phyloP scores from a whole-genome alignment of 129 eudicot species.

The Saposhnikovia divaricata region DNA sequence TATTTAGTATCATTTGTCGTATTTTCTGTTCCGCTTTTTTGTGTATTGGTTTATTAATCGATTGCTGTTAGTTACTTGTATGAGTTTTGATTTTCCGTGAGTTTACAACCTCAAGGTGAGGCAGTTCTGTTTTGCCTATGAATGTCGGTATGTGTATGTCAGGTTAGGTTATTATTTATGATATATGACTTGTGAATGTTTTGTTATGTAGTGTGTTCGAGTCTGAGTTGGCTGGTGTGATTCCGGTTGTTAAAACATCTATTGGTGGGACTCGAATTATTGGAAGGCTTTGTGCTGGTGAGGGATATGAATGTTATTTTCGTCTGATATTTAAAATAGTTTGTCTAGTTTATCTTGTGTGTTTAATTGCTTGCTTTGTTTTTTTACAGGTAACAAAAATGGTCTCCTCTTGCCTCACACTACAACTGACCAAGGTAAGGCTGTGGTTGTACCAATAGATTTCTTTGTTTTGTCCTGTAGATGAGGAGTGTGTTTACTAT shows the following conservation, averaged over 20 bases:
- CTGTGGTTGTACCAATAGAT: neutral
- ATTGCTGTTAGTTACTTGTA: neutral
- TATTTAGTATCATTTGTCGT: neutral
- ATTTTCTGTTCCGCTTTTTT: neutral
- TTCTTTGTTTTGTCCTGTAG: neutral
- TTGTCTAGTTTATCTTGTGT: neutral
- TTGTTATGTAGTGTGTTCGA: constrained; percentile 63
- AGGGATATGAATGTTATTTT: constrained; percentile 9
- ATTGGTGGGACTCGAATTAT: constrained; percentile 76
- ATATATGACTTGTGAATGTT: constrained; percentile 10
- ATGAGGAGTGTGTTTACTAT: neutral
- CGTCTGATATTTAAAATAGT: neutral
- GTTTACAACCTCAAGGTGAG: neutral
- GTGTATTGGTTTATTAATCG: no score
- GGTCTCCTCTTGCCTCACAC: constrained; percentile 75
- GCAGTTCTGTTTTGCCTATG: neutral
- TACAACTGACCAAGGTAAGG: constrained; percentile 55
- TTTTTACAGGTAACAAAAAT: constrained; percentile 29
- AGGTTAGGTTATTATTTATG: neutral
- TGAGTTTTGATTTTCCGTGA: neutral
- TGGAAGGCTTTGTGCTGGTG: constrained; percentile 87
- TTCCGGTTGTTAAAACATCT: constrained; percentile 90
- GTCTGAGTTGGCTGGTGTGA: constrained; percentile 72
- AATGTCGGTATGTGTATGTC: neutral
- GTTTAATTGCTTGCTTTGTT: neutral